These are phyloP conservation scores for Fonsecaea pugnacius DNA, from an alignment of 2,329 filamentous ascomycete genomes.

Conservation along the genomic window DNA sequence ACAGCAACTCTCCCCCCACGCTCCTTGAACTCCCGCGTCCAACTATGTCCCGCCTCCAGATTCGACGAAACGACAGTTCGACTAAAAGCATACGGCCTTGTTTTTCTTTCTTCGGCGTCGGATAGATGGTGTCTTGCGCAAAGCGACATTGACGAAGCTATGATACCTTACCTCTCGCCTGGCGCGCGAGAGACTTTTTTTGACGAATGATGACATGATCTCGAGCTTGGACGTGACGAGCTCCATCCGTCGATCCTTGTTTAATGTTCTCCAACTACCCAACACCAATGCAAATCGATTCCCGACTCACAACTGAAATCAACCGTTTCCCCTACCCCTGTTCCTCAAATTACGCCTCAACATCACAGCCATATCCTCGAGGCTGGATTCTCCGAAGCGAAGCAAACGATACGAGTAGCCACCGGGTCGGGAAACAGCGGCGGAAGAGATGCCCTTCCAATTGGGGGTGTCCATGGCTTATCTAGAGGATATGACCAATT, in stretches of 20 bases:
- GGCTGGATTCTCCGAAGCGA: slow-evolving; percentile 13
- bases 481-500: slow-evolving; percentile 8
- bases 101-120: slow-evolving; percentile 37
- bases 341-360: slow-evolving; percentile 6
- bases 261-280: slow-evolving; percentile 22
- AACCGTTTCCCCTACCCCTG: slow-evolving; percentile 1
- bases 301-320: neutral
- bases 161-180: slow-evolving; percentile 37
- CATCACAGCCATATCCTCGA: slow-evolving; percentile 3
- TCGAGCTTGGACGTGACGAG: slow-evolving; percentile 33
- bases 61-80: slow-evolving; percentile 25
- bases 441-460: slow-evolving; percentile 4
- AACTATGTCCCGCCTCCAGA: slow-evolving; percentile 18
- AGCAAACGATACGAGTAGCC: slow-evolving; percentile 6
- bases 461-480: slow-evolving; percentile 18
- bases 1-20: slow-evolving; percentile 30
- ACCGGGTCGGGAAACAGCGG: slow-evolving; percentile 16
- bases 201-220: slow-evolving; percentile 37
- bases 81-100: slow-evolving; percentile 34
- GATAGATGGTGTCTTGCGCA: slow-evolving; percentile 38
- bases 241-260: slow-evolving; percentile 28
- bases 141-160: slow-evolving; percentile 38
- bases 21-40: slow-evolving; percentile 26
- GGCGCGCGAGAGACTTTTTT: slow-evolving; percentile 31
- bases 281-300: slow-evolving; percentile 18